Percentiles rank a stretch among this genome's conserved stretches.
Evolutionary conservation across 2,329 filamentous ascomycete genomes (phyloP).

Genomic region (Cladosporium colombiae): DNA sequence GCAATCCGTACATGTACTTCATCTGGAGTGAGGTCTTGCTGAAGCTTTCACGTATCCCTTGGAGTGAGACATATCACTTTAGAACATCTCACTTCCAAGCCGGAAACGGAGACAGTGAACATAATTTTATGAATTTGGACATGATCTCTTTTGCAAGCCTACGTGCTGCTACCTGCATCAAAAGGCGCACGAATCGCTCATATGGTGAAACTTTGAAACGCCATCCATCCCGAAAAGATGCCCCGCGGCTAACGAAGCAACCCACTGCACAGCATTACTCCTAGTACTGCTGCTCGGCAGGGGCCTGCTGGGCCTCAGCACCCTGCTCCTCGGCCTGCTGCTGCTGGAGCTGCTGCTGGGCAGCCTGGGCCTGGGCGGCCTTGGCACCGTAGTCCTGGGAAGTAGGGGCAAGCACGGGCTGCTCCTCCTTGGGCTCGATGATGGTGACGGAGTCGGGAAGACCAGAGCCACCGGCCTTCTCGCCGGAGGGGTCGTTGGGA

Average conservation of each 20-base stretch:
- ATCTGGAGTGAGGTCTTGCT: background rate
- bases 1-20: background rate
- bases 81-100: background rate
- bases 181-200: conserved; percentile 21
- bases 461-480: conserved; percentile 94
- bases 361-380: conserved; percentile 65
- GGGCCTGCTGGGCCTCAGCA: conserved; percentile 18
- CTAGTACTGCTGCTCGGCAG: conserved; percentile 21
- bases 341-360: conserved; percentile 59
- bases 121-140: conserved; percentile 14
- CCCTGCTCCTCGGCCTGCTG: conserved; percentile 28
- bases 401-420: conserved; percentile 89
- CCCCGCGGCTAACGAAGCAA: conserved; percentile 19
- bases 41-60: background rate
- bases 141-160: conserved; percentile 22
- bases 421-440: conserved; percentile 99
- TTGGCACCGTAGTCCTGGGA: conserved; percentile 99
- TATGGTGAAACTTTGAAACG: conserved; percentile 21
- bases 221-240: conserved; percentile 18
- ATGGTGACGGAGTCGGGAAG: conserved; percentile 98
- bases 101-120: background rate
- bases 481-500: conserved; percentile 84
- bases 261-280: conserved; percentile 10
- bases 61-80: background rate
- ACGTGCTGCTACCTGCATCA: conserved; percentile 21